Conservation (phyloP, 345 rosid species). For the Psidium guajava region DNA sequence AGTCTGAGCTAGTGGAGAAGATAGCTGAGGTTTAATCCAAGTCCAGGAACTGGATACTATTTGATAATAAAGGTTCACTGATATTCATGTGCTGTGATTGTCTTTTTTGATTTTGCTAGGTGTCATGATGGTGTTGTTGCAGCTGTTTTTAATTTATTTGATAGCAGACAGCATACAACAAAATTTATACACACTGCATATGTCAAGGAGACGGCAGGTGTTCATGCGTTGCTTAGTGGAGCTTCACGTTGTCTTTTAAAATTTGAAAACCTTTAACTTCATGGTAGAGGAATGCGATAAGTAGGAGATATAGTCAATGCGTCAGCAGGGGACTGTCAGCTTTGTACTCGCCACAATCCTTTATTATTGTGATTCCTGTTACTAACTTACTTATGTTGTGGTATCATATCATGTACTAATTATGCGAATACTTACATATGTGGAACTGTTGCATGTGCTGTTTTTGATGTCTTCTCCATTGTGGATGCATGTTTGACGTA, state of each 20-base stretch:
- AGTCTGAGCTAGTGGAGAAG: conserved; percentile 79
- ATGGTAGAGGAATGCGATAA: not conserved
- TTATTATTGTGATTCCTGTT: not conserved
- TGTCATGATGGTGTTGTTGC: not conserved
- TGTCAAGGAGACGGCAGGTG: not conserved
- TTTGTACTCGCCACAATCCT: not conserved
- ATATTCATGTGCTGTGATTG: not conserved
- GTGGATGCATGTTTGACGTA: not conserved
- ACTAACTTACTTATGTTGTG: not conserved
- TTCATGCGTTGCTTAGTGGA: not conserved
- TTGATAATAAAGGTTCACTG: conserved; percentile 35
- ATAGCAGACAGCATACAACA: not conserved
- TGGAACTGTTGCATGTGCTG: not conserved
- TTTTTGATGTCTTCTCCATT: not conserved
- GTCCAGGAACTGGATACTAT: conserved; percentile 34
- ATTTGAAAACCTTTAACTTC: not conserved
- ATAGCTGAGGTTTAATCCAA: conserved; percentile 76
- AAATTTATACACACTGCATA: not conserved
- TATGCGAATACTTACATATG: not conserved
- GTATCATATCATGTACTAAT: not conserved
- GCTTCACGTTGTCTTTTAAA: not conserved
- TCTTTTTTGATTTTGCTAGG: not conserved
- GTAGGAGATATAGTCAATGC: not conserved
- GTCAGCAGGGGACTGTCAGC: not conserved
- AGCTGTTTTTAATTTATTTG: not conserved